Percentiles rank a stretch among this genome's conserved stretches.
Evolutionary conservation across 306 rosid genomes (phyloP).

Genomic region (Ochetophila trinervis): DNA sequence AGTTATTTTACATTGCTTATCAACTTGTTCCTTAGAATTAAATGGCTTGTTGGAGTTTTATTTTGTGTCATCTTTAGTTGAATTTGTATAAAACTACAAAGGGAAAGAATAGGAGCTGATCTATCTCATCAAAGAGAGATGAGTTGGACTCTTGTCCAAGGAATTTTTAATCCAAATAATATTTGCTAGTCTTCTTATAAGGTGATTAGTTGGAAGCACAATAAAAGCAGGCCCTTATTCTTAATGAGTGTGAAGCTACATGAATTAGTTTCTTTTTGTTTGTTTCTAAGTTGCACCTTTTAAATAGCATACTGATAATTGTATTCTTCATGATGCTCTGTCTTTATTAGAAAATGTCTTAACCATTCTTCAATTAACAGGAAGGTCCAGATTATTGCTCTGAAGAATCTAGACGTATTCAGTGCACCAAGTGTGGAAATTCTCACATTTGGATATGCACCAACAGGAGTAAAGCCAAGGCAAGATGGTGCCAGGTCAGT

Average conservation of each 20-base stretch:
- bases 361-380: conserved; percentile 41
- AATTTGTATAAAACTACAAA: background rate
- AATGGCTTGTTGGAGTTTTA: background rate
- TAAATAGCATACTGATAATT: background rate
- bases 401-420: conserved; percentile 91
- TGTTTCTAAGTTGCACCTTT: background rate
- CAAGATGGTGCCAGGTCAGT: conserved; percentile 99
- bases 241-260: too few species aligned
- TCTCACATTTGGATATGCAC: conserved; percentile 99
- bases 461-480: conserved; percentile 81
- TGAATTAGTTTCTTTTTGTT: too few species aligned
- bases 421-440: conserved; percentile 93
- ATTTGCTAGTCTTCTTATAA: background rate
- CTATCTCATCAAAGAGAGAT: background rate
- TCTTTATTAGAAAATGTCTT: conserved; percentile 14
- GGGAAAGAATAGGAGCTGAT: background rate
- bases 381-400: conserved; percentile 64
- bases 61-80: conserved; percentile 5
- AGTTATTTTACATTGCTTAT: conserved; percentile 26
- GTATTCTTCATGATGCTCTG: conserved; percentile 3
- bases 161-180: background rate
- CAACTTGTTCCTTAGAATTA: background rate
- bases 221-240: background rate
- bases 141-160: background rate
- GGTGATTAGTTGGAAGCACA: background rate